These are phyloP conservation scores for Solanum verrucosum DNA, from an alignment of 257 asterid species.

Conservation along the genomic window DNA sequence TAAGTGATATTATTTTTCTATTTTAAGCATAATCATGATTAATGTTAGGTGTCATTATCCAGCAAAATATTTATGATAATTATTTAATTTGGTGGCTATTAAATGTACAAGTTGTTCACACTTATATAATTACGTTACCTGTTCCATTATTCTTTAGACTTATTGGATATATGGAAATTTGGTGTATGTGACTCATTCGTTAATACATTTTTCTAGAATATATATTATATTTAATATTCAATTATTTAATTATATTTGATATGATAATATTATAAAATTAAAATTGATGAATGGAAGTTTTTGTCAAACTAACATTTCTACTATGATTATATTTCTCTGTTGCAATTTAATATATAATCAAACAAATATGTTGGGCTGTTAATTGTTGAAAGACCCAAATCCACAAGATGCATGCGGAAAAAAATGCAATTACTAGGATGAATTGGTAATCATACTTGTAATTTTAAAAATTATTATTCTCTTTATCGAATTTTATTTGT, in stretches of 20 bases:
- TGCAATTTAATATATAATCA: not conserved
- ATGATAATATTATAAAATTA: not conserved
- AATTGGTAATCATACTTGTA: not conserved
- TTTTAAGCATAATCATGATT: not conserved
- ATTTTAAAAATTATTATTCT: not conserved
- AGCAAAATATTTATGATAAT: not conserved
- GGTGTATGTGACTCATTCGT: slow-evolving; percentile 2
- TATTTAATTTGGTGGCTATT: slow-evolving; percentile 10
- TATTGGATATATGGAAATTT: slow-evolving; percentile 2
- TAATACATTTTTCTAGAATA: not conserved
- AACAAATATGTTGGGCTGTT: not conserved
- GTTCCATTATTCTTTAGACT: not conserved
- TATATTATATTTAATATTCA: not conserved
- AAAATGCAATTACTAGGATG: not conserved
- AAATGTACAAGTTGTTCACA: not conserved
- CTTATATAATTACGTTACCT: not conserved
- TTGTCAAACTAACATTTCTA: too few relatives aligned
- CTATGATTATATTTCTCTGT: too few relatives aligned
- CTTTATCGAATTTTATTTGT: not conserved
- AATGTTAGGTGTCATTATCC: slow-evolving; percentile 1
- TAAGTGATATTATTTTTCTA: slow-evolving; percentile 2
- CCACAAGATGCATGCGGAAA: not conserved
- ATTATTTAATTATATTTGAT: not conserved
- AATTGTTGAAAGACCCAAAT: not conserved
- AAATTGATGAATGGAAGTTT: not conserved